Percentiles rank a stretch among this genome's conserved stretches.
phyloP scores from a whole-genome alignment of 257 asterid species.

The Paulownia fortunei region DNA sequence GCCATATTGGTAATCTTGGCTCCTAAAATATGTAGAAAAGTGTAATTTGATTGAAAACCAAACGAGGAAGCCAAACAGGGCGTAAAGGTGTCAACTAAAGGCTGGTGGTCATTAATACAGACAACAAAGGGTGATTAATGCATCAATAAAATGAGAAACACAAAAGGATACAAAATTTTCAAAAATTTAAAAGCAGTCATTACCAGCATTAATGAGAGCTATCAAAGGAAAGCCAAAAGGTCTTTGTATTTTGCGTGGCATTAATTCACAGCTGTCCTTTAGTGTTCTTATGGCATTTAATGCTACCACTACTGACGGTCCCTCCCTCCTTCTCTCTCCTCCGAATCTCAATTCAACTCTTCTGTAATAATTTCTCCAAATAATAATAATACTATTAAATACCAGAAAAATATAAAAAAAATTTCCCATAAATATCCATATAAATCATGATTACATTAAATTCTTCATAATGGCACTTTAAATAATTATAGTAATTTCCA shows the following conservation, averaged over 20 bases:
- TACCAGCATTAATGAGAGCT: constrained; percentile 52
- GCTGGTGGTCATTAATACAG: constrained; percentile 35
- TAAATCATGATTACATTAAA: constrained; percentile 39
- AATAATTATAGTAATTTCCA: constrained; percentile 26
- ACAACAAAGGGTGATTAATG: constrained; percentile 46
- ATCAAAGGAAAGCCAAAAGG: constrained; percentile 48
- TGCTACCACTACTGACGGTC: constrained; percentile 48
- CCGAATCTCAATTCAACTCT: not conserved
- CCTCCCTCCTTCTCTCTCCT: not conserved
- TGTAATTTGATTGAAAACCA: not conserved
- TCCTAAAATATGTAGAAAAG: not conserved
- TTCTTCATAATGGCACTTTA: constrained; percentile 31
- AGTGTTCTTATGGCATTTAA: constrained; percentile 54
- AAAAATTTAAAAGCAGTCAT: constrained; percentile 43
- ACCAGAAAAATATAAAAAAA: constrained; percentile 8
- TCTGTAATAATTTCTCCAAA: not conserved
- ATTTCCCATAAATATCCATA: constrained; percentile 25
- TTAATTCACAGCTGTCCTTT: constrained; percentile 66
- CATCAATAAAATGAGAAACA: constrained; percentile 32
- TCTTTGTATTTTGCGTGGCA: constrained; percentile 45
- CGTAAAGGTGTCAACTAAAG: constrained; percentile 36
- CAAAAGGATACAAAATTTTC: constrained; percentile 16
- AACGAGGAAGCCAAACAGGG: constrained; percentile 23
- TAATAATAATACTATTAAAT: not conserved
- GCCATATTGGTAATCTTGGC: too few species aligned